These are phyloP conservation scores for Colletotrichum sp. DNA, from an alignment of 2,329 filamentous ascomycete genomes.

Conservation along the genomic window DNA sequence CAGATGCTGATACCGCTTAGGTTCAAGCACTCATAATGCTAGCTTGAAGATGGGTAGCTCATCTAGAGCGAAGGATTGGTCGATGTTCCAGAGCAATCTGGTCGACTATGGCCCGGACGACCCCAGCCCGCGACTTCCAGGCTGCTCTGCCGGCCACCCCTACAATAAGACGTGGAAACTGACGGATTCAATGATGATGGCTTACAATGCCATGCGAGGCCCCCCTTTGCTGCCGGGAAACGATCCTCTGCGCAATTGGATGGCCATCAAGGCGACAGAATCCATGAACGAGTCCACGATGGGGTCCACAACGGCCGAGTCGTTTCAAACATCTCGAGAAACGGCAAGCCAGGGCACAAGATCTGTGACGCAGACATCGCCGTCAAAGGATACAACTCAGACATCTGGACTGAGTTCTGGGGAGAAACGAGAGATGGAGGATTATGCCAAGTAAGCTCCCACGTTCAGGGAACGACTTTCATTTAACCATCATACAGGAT, in stretches of 20 bases:
- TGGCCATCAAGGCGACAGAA: constrained; percentile 20
- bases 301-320: background rate
- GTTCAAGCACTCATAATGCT: background rate
- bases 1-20: background rate
- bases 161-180: constrained; percentile 24
- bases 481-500: background rate
- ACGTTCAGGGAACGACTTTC: background rate
- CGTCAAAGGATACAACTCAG: background rate
- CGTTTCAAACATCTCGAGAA: background rate
- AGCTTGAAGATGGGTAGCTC: background rate
- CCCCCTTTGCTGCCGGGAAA: constrained; percentile 23
- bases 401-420: background rate
- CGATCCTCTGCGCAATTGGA: constrained; percentile 33
- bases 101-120: constrained; percentile 8
- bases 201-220: constrained; percentile 39
- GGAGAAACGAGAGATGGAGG: background rate
- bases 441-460: background rate
- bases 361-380: background rate
- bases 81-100: constrained; percentile 14
- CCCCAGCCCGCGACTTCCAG: constrained; percentile 7
- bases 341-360: background rate
- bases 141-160: constrained; percentile 16
- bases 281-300: background rate
- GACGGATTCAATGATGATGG: constrained; percentile 30
- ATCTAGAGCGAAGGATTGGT: constrained; percentile 9